Conservation (phyloP, 2,329 filamentous ascomycete genomes). For the Fusarium setosum region DNA sequence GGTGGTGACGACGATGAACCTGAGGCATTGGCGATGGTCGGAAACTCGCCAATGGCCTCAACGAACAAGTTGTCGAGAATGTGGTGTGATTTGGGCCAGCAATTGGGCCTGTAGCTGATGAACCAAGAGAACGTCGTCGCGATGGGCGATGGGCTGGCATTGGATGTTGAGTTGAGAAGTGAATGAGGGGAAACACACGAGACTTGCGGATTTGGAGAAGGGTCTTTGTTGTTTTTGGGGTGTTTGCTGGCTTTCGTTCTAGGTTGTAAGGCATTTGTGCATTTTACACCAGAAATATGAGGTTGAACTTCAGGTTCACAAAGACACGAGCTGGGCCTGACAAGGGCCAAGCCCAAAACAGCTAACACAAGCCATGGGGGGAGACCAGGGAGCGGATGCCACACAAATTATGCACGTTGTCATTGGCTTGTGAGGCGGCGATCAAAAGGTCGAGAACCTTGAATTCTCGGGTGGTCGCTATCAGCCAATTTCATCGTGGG, state of each 20-base stretch:
- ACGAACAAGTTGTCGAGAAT: background rate
- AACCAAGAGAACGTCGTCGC: background rate
- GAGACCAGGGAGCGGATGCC: constrained; percentile 2
- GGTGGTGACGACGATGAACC: constrained; percentile 26
- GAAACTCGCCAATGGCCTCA: constrained; percentile 1
- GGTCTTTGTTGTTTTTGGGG: constrained; percentile 30
- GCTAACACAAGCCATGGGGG: constrained; percentile 37
- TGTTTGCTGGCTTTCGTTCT: constrained; percentile 2
- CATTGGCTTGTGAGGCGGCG: constrained; percentile 16
- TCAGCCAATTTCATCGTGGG: too few relatives aligned
- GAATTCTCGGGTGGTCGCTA: background rate
- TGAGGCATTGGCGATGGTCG: constrained; percentile 25
- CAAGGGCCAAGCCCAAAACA: constrained; percentile 39
- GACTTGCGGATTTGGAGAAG: constrained; percentile 31
- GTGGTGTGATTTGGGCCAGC: background rate
- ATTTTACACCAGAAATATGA: constrained; percentile 47
- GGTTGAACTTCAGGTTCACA: constrained; percentile 38
- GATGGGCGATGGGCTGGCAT: background rate
- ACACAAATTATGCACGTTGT: constrained; percentile 12
- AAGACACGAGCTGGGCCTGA: constrained; percentile 10
- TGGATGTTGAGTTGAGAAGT: constrained; percentile 5
- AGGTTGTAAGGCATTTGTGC: constrained; percentile 43
- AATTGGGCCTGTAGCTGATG: constrained; percentile 8
- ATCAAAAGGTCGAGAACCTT: constrained; percentile 1
- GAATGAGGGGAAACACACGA: constrained; percentile 25